Base-by-base conservation (phyloP, 2,329 filamentous ascomycete genomes). In the Pestalotiopsis sp. region DNA sequence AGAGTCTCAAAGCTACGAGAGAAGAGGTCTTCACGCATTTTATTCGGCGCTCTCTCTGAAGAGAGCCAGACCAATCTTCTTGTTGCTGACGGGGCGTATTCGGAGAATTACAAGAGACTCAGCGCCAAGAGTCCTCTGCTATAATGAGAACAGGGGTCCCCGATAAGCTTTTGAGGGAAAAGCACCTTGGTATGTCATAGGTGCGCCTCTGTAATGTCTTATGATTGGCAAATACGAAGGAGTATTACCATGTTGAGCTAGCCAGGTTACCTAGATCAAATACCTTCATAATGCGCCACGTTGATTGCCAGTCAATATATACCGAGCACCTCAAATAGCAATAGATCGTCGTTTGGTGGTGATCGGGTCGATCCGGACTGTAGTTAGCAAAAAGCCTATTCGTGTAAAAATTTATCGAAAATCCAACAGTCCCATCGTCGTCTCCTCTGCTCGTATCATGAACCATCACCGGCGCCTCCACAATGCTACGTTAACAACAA, bases 101-200 rank as follows among this genome's bases (percentile, higher is more conserved):
- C 62, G 11, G 27, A 52, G 12, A 65, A 40, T 31, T 65, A 65
- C 20, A 65, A 65, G 62, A 45, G 62, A 27, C 23, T 65, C 38
- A 65, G 62, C 20, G 27, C 62, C 20, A 45, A 52, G 20, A 23
- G 27, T 17, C 62, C 62, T 27, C 23, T 65, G 62, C 41, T 65
- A 27, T 65, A 36, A 41, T 12, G 23, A 17, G 6, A 6, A 20
- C 45, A n/a, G 17, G 45, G 45, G 45, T 9, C n/a, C 11, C 45
- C 45, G 45, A 52, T 52, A 52, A 52, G 45, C 45, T 52, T 52
- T 52, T 9, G 31, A 36, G 31, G 7, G 31, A 36, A 36, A 36
- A 2, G 31, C 31, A 9, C 31, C 31, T 36, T 36, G 31, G 31
- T 36, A 36, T 36, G 7, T 31, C 7, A 31, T 31, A 31, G 27